phyloP scores from a whole-genome alignment of 257 asterid species.

The Solanum megistacrolobum region DNA sequence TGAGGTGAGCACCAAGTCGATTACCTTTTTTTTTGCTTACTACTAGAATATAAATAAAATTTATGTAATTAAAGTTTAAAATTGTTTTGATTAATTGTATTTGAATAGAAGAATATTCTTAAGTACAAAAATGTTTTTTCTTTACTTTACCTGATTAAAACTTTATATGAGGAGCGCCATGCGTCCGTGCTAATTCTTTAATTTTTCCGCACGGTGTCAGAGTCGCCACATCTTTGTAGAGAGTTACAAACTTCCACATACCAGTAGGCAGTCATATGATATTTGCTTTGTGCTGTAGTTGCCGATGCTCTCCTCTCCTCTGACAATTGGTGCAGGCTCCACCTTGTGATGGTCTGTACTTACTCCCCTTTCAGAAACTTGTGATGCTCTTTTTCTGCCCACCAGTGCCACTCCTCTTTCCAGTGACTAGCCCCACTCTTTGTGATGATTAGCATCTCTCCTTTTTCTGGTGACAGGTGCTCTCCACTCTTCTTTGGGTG shows the following conservation, averaged over 20 bases:
- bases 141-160: neutral
- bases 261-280: neutral
- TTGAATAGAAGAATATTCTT: neutral
- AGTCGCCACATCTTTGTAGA: neutral
- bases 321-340: neutral
- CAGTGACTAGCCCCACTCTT: neutral
- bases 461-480: neutral
- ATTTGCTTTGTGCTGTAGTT: neutral
- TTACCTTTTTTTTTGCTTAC: neutral
- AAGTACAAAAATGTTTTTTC: neutral
- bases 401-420: neutral
- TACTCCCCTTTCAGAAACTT: neutral
- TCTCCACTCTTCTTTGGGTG: neutral
- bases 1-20: constrained; percentile 45
- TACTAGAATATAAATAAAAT: neutral
- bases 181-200: neutral
- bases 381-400: neutral
- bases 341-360: neutral
- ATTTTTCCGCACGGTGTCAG: neutral
- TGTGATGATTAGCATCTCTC: neutral
- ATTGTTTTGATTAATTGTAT: neutral
- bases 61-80: neutral
- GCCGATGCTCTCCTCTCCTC: neutral
- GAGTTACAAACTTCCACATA: neutral
- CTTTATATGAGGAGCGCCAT: neutral